phyloP scores from a whole-genome alignment of 2,329 filamentous ascomycete species.

The Paramyrothecium roridum region DNA sequence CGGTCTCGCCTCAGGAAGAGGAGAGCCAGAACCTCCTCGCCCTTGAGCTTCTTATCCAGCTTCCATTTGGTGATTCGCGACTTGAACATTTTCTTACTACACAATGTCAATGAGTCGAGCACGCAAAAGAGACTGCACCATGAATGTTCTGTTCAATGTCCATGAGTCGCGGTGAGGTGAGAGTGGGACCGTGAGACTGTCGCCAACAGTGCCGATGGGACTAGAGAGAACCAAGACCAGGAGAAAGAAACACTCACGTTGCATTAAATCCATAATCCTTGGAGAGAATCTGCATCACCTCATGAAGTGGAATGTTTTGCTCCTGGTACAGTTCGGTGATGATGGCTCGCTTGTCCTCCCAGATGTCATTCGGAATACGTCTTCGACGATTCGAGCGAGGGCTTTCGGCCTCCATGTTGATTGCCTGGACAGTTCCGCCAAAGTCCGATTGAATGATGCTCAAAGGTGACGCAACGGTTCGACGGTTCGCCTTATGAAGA shows the following conservation, averaged over 20 bases:
- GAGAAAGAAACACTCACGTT: conserved; percentile 26
- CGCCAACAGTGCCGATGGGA: too few relatives aligned
- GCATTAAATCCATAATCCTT: conserved; percentile 33
- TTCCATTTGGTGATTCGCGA: conserved; percentile 39
- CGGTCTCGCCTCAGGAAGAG: conserved; percentile 33
- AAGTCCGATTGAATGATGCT: not conserved
- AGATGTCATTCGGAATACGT: conserved; percentile 26
- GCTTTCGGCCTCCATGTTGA: not conserved
- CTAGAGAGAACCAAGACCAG: not conserved
- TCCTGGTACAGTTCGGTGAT: conserved; percentile 37
- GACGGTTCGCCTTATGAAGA: too few relatives aligned
- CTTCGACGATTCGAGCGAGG: not conserved
- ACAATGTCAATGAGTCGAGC: not conserved
- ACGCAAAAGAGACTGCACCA: not conserved
- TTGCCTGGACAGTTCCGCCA: not conserved
- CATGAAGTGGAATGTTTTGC: conserved; percentile 35
- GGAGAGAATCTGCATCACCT: conserved; percentile 36
- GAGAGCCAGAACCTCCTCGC: conserved; percentile 35
- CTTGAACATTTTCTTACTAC: conserved; percentile 40
- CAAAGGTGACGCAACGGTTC: not conserved
- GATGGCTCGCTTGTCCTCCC: conserved; percentile 29
- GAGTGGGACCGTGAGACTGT: too few relatives aligned
- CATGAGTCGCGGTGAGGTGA: too few relatives aligned
- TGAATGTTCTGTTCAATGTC: too few relatives aligned
- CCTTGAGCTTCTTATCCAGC: conserved; percentile 38